Percentiles rank a stretch among this genome's conserved stretches.
phyloP scores from a whole-genome alignment of 345 rosid genomes.

The Eucalyptus shirleyi region DNA sequence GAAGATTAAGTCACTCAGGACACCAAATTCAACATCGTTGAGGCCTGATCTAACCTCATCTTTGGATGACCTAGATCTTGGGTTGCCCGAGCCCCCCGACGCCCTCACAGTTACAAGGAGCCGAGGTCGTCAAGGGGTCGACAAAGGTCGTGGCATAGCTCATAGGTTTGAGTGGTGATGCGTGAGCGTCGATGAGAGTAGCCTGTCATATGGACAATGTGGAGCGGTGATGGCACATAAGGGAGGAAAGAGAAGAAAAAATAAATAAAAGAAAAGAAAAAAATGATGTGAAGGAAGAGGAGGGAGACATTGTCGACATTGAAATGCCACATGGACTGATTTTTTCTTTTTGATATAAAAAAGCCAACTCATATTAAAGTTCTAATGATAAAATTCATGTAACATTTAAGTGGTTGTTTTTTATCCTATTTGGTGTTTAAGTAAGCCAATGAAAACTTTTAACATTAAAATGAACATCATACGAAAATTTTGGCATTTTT shows the following conservation, averaged over 20 bases:
- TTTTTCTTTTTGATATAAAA: no score
- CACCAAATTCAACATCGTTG: not conserved
- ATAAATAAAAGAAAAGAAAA: fast-evolving
- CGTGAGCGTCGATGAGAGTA: not conserved
- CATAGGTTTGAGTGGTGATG: not conserved
- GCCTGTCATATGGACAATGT: fast-evolving
- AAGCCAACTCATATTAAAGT: no score
- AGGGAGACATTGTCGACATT: not conserved
- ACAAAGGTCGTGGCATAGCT: not conserved
- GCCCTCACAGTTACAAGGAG: not conserved
- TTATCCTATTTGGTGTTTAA: fast-evolving
- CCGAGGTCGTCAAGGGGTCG: not conserved
- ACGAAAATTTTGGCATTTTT: fast-evolving
- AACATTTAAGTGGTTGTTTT: not conserved
- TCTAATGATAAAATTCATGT: not conserved
- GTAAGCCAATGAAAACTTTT: fast-evolving
- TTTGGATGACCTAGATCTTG: not conserved
- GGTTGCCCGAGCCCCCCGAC: fast-evolving
- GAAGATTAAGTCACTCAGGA: not conserved
- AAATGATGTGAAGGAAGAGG: not conserved
- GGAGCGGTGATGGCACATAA: fast-evolving
- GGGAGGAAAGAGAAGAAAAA: not conserved
- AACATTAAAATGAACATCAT: fast-evolving
- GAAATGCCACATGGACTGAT: not conserved
- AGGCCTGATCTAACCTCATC: not conserved